Percentiles rank a stretch among this genome's conserved stretches.
Evolutionary conservation across 2,329 filamentous ascomycete species (phyloP).

Genomic region (Zopfia rhizophila): DNA sequence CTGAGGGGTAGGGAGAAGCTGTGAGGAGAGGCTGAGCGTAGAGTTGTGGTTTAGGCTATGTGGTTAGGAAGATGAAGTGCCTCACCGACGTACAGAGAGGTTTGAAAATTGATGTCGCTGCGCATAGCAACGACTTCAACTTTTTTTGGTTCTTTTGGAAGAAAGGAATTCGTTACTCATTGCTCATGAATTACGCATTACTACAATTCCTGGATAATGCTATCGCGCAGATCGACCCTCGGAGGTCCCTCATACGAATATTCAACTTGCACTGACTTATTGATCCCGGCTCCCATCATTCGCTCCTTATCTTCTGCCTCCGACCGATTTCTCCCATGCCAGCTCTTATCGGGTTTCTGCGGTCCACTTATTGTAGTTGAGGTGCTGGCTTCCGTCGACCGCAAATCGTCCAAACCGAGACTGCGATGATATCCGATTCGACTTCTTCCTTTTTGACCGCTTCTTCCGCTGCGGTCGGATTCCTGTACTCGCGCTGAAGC

Average conservation of each 20-base stretch:
- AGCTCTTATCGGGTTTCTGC: slow-evolving; percentile 13
- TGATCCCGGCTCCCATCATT: slow-evolving; percentile 25
- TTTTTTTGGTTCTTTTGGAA: too few relatives aligned
- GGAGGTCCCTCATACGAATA: slow-evolving; percentile 4
- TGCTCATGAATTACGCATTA: too few relatives aligned
- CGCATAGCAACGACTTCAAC: too few relatives aligned
- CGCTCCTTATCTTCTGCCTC: slow-evolving; percentile 19
- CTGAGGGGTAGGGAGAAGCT: too few relatives aligned
- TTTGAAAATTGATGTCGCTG: too few relatives aligned
- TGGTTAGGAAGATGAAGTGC: too few relatives aligned
- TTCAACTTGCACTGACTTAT: slow-evolving; percentile 1
- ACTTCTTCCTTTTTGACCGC: slow-evolving; percentile 10
- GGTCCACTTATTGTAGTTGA: slow-evolving; percentile 15
- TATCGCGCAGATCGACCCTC: too few relatives aligned
- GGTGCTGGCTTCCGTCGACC: slow-evolving; percentile 13
- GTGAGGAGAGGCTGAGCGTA: too few relatives aligned
- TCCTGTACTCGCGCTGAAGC: slow-evolving; percentile 10
- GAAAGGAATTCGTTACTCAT: too few relatives aligned
- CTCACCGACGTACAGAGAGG: too few relatives aligned
- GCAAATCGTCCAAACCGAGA: slow-evolving; percentile 14
- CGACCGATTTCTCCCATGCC: slow-evolving; percentile 28
- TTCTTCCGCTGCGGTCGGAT: slow-evolving; percentile 5
- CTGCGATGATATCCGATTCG: slow-evolving; percentile 23
- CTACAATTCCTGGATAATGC: too few relatives aligned
- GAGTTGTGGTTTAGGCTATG: too few relatives aligned